A percentile compares a stretch with the other conserved stretches of the same genome.
phyloP scores from a whole-genome alignment of 78 protist species.

The Fonticula alba region DNA sequence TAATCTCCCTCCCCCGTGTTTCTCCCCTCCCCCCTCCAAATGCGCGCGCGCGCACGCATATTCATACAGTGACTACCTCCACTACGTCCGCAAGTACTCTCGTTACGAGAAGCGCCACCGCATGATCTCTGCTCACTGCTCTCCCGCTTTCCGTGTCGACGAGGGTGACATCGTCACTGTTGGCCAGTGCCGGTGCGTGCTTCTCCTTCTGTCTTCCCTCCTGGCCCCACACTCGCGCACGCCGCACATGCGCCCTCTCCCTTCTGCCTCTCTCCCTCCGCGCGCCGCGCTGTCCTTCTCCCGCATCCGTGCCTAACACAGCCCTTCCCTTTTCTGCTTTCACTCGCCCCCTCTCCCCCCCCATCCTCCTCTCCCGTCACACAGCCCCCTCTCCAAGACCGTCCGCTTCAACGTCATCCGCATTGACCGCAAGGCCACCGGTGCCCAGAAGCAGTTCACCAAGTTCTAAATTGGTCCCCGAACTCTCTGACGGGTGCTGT shows the following conservation, averaged over 20 bases:
- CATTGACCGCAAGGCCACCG: conserved; percentile 21
- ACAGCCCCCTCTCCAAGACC: conserved; percentile 95
- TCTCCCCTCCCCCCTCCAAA: not conserved
- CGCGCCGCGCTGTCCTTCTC: not conserved
- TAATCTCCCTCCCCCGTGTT: not conserved
- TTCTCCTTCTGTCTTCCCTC: not conserved
- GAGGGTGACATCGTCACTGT: conserved; percentile 75
- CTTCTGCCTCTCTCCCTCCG: not conserved
- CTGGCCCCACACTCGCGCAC: too few species aligned
- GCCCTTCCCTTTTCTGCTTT: not conserved
- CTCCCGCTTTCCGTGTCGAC: conserved; percentile 82
- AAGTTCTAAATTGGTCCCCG: conserved; percentile 33
- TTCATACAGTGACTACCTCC: too few species aligned
- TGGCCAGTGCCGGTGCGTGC: conserved; percentile 72
- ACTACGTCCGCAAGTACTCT: conserved; percentile 75
- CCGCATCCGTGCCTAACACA: not conserved
- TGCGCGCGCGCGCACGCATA: not conserved
- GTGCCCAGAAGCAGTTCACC: conserved; percentile 12
- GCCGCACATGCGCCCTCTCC: too few species aligned
- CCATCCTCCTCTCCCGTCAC: conserved; percentile 13
- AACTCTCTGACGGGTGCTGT: too few species aligned
- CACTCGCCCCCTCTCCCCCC: not conserved
- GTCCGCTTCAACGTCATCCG: conserved; percentile 94
- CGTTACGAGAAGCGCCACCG: conserved; percentile 98
- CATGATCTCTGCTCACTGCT: conserved; percentile 89